Conservation (phyloP, 805 yeast genomes). For the Ogataea angusta region DNA sequence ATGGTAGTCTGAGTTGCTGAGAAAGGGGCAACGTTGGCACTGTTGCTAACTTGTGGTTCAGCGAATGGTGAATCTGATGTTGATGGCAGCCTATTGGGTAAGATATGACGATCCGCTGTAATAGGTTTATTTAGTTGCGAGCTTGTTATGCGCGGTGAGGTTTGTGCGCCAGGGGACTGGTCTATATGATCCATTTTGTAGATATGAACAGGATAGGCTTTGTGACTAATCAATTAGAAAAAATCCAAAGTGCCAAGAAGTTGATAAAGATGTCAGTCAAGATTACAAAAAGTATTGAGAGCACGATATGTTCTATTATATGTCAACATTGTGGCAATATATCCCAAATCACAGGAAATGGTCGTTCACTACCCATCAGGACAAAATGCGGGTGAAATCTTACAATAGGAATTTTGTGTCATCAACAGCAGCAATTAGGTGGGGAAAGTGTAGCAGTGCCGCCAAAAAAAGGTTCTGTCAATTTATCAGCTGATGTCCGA, state of each 20-base stretch:
- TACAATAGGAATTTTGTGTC: slow-evolving; percentile 1
- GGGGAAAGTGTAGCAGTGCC: slow-evolving; percentile 4
- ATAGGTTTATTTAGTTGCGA: slow-evolving; percentile 18
- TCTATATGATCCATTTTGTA: slow-evolving; percentile 1
- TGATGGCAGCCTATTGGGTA: slow-evolving; percentile 25
- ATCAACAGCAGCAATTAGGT: slow-evolving; percentile 4
- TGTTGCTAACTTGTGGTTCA: slow-evolving; percentile 13
- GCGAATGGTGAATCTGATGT: slow-evolving; percentile 17
- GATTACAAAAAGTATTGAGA: no score
- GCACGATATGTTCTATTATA: neutral
- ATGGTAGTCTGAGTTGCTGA: slow-evolving; percentile 6
- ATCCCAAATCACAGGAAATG: neutral
- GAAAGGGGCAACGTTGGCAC: slow-evolving; percentile 16
- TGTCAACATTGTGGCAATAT: neutral
- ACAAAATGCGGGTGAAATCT: slow-evolving; percentile 2
- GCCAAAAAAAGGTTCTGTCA: neutral
- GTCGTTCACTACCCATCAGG: slow-evolving; percentile 1
- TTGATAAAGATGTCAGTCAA: no score
- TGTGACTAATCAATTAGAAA: neutral
- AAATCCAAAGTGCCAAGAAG: neutral
- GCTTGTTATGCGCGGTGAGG: slow-evolving; percentile 17
- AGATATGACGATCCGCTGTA: slow-evolving; percentile 19
- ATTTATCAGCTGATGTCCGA: neutral
- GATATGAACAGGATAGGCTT: neutral
- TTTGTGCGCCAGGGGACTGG: slow-evolving; percentile 5